phyloP scores from a whole-genome alignment of 2,329 filamentous ascomycete species.

The Botrytis fragariae region DNA sequence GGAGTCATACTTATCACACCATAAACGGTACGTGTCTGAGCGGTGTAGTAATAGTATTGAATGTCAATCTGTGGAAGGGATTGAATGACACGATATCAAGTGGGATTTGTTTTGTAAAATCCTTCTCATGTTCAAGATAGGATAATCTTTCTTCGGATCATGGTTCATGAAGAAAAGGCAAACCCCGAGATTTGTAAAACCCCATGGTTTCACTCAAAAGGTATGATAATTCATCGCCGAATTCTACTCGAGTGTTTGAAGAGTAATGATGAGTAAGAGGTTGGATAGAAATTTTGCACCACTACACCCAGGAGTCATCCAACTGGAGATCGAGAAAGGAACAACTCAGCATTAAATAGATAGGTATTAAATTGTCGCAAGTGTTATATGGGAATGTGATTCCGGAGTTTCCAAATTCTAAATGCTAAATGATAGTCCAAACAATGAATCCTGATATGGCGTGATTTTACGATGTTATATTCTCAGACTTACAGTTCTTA shows the following conservation, averaged over 20 bases:
- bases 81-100: neutral
- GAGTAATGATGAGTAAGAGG: neutral
- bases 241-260: neutral
- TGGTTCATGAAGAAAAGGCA: no score
- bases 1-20: neutral
- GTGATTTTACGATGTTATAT: neutral
- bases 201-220: neutral
- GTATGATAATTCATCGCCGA: neutral
- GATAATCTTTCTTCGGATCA: neutral
- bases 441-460: neutral
- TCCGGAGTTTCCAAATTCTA: neutral
- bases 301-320: no score
- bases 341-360: neutral
- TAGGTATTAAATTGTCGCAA: neutral
- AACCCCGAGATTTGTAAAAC: no score
- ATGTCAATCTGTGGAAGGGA: no score
- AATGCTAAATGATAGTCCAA: neutral
- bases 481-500: neutral
- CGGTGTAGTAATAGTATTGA: neutral
- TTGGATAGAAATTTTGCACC: neutral
- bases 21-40: neutral
- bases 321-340: neutral
- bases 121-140: neutral
- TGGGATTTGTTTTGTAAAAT: neutral
- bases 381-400: neutral